Percentiles rank a stretch among this genome's conserved stretches.
These are phyloP conservation scores for Beta lomatogona DNA, from an alignment of 179 eudicot species.

Conservation along the genomic window DNA sequence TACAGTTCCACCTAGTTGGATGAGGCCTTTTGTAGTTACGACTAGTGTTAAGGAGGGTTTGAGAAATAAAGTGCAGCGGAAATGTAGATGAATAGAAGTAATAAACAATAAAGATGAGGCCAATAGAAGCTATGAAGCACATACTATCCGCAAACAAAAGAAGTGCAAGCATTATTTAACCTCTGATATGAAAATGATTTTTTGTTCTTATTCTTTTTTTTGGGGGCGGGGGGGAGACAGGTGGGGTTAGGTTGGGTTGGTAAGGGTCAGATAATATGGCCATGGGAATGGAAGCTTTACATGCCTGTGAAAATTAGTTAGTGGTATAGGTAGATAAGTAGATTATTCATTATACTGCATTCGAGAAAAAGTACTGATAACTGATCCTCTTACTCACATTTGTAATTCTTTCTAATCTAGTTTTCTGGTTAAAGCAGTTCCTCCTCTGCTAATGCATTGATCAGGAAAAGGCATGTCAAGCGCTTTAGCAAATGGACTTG, in stretches of 20 bases:
- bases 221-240: too few relatives aligned
- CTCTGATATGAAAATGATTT: background rate
- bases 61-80: background rate
- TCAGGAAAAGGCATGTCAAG: conserved; percentile 59
- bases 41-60: background rate
- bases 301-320: background rate
- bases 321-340: background rate
- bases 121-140: background rate
- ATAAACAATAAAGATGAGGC: background rate
- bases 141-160: background rate
- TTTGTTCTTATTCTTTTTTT: too few relatives aligned
- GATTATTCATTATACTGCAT: background rate
- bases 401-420: background rate
- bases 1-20: background rate
- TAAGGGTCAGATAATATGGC: too few relatives aligned
- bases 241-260: too few relatives aligned
- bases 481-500: conserved; percentile 82
- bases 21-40: background rate
- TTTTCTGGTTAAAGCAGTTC: conserved; percentile 14
- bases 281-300: too few relatives aligned
- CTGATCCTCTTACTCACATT: background rate
- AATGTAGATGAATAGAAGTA: background rate
- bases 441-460: conserved; percentile 29
- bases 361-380: background rate
- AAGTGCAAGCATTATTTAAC: background rate